phyloP scores from a whole-genome alignment of 1,139 yeast species.

The Yamadazyma sp. region DNA sequence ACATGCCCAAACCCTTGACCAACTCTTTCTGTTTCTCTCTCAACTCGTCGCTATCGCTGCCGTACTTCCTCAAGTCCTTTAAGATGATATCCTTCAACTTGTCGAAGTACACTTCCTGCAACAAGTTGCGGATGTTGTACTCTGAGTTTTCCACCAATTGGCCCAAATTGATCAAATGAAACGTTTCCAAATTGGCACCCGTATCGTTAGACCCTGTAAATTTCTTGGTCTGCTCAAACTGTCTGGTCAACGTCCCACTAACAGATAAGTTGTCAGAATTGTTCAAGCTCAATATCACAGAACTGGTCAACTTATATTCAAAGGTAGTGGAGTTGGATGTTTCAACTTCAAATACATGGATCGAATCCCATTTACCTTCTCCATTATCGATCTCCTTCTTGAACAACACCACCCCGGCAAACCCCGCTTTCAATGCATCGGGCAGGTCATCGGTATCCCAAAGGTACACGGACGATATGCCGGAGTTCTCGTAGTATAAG shows the following conservation, averaged over 20 bases:
- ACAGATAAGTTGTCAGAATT: conserved; percentile 46
- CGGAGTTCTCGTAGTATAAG: conserved; percentile 91
- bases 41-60: conserved; percentile 26
- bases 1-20: conserved; percentile 41
- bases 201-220: conserved; percentile 34
- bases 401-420: conserved; percentile 90
- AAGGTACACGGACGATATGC: conserved; percentile 79
- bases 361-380: conserved; percentile 82
- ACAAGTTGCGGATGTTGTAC: conserved; percentile 77
- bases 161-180: conserved; percentile 85
- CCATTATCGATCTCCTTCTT: conserved; percentile 63
- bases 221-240: conserved; percentile 53
- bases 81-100: conserved; percentile 82
- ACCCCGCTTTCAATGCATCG: conserved; percentile 41
- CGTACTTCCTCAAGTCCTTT: conserved; percentile 64
- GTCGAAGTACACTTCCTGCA: conserved; percentile 94
- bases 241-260: conserved; percentile 86
- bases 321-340: conserved; percentile 48
- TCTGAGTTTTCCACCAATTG: conserved; percentile 85
- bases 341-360: conserved; percentile 85
- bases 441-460: conserved; percentile 69
- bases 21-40: conserved; percentile 51
- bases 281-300: conserved; percentile 75
- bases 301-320: conserved; percentile 76
- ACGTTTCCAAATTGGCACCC: conserved; percentile 45